Percentiles rank a stretch among this genome's conserved stretches.
phyloP scores from a whole-genome alignment of 306 rosid genomes.

The Cercis canadensis region DNA sequence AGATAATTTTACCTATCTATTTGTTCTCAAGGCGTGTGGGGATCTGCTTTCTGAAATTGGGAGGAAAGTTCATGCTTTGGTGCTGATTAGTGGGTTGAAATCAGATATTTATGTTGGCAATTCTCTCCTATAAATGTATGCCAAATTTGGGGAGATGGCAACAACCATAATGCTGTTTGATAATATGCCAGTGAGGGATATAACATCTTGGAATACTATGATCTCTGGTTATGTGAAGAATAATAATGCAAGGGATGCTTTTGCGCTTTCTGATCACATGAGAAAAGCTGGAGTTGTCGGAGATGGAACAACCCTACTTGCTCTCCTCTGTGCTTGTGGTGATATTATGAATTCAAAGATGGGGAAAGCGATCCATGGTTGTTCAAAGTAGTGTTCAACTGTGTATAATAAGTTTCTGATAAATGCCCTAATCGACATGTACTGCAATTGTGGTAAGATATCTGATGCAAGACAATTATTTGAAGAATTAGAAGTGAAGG shows the following conservation, averaged over 20 bases:
- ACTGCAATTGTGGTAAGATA: constrained; percentile 49
- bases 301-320: constrained; percentile 62
- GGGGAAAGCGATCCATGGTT: constrained; percentile 62
- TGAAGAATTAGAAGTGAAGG: constrained; percentile 48
- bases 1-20: constrained; percentile 67
- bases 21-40: constrained; percentile 68
- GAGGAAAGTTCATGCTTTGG: constrained; percentile 56
- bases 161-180: constrained; percentile 59
- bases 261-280: constrained; percentile 42
- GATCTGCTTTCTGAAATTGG: constrained; percentile 54
- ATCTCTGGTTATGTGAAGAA: constrained; percentile 56
- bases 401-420: constrained; percentile 47
- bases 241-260: constrained; percentile 40
- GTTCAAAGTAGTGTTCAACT: constrained; percentile 40
- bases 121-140: constrained; percentile 54
- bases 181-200: constrained; percentile 58
- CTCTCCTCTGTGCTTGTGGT: constrained; percentile 56
- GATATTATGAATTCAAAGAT: constrained; percentile 47
- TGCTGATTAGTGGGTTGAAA: constrained; percentile 49
- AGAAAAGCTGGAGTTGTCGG: constrained; percentile 42
- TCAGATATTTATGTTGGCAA: constrained; percentile 62
- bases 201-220: constrained; percentile 61
- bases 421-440: constrained; percentile 64
- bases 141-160: constrained; percentile 48
- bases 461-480: constrained; percentile 54